Base-by-base conservation (phyloP, 2,329 filamentous ascomycete species). In the Fusarium devonianum region DNA sequence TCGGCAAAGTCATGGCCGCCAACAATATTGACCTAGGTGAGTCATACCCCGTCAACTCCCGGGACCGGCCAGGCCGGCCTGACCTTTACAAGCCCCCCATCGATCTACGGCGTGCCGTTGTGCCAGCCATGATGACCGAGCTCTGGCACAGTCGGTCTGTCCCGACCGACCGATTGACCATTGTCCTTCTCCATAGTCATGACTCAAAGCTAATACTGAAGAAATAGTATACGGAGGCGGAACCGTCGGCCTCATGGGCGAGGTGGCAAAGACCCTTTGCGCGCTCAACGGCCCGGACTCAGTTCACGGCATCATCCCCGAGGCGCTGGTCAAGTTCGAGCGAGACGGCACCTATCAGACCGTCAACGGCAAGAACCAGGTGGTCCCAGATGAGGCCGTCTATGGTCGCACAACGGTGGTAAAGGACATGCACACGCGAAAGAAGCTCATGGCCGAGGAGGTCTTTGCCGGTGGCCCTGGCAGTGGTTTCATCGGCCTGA, bases 221-320 rank as follows among this genome's bases (percentile, higher is more conserved):
- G 5, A 9, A n/a, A 40, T 34, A 84, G 92, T 97, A 58, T 99
- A 97, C 73, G 94, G 94, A 62, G 94, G 94, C 62, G 94, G 94
- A 67, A 97, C 93, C 3, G 85, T 91, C 26, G 94, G 94, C 8
- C 82, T 99, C 34, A 99, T 99, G 94, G 94, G 94, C 68, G 92
- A 97, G 69, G 74, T 97, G 9, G 91, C 94, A 34, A 88, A 87
- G 65, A 92, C 90, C 0, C 85, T 99, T 19, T 91, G 95, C 61
- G 80, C 88, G 0, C 84, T 97, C 56, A 86, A 87, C 5, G 93
- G 94, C 3, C 90, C 92, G 0, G 72, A 85, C 39, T 76, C 88
- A 10, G 94, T 97, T 12, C 93, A 97, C 75, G 94, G 94, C 67
- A 89, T 99, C 70, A 97, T 99, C 66, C 94, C 94, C 5, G 83